Evolutionary conservation across 352 stramenopile species (phyloP).

Genomic region (Elongisporangium anandrum): DNA sequence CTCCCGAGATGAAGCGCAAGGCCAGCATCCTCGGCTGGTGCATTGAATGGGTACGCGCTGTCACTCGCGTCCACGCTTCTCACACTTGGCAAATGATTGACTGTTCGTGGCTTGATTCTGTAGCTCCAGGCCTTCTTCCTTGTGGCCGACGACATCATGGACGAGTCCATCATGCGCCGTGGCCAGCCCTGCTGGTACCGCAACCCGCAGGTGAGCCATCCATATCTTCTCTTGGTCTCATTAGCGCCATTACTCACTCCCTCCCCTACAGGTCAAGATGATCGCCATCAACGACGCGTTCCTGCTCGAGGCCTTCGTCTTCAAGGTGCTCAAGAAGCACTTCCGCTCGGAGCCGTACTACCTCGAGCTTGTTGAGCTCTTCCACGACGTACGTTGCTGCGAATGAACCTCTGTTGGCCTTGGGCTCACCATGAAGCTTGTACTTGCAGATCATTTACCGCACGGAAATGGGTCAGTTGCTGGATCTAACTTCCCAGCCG

Average conservation of each 20-base stretch:
- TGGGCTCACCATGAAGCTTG: not conserved
- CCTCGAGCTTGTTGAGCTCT: slow-evolving; percentile 95
- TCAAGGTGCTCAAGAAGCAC: slow-evolving; percentile 86
- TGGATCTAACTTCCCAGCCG: slow-evolving; percentile 90
- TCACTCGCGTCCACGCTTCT: not conserved
- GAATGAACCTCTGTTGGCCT: not conserved
- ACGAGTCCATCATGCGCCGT: slow-evolving; percentile 93
- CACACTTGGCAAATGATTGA: not conserved
- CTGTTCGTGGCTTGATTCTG: not conserved
- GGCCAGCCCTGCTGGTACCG: slow-evolving; percentile 98
- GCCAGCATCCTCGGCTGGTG: slow-evolving; percentile 96
- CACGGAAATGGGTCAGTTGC: slow-evolving; percentile 96
- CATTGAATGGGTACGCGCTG: slow-evolving; percentile 91
- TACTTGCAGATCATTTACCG: slow-evolving; percentile 90
- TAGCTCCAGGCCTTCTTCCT: slow-evolving; percentile 98
- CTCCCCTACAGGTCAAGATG: slow-evolving; percentile 60
- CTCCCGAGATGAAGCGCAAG: slow-evolving; percentile 68
- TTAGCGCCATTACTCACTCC: slow-evolving; percentile 13
- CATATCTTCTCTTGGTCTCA: too few relatives aligned
- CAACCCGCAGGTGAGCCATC: slow-evolving; percentile 35
- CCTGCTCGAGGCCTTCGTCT: slow-evolving; percentile 92
- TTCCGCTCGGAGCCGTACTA: slow-evolving; percentile 86
- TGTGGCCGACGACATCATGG: slow-evolving; percentile 99
- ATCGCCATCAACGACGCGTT: slow-evolving; percentile 98
- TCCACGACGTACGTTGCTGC: slow-evolving; percentile 73